Evolutionary conservation across 345 rosid genomes (phyloP), one percentile per base, ranked within the genome.

Genomic region (Arabidopsis suecica): DNA sequence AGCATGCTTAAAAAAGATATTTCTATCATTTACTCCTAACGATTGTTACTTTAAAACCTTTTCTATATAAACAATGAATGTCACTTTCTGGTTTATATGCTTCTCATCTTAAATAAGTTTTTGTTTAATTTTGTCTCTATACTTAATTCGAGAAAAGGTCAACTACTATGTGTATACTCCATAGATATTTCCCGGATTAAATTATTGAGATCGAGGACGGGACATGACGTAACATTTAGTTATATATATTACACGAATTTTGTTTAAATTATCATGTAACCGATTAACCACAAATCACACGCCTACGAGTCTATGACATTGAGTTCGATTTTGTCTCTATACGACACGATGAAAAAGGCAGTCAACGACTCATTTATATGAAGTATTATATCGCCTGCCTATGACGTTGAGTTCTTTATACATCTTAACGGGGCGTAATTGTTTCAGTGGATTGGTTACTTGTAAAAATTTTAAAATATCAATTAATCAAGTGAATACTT

Each of bases 141-240:
- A 14, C 41, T 33, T 34, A 51, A 75, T 67, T 40, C 22, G 50
- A 13, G 45, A 76, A 68, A 75, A 75, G 16, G 79, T 61, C 79
- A 76, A 61, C 69, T 33, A 22, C n/a, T 20, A 40, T 45, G 18
- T 60, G 38, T n/a, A 47, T 36, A 56, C 6, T 55, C 45, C 30
- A 16, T 58, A 48, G 11, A 59, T 75, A 59, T 67, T 40, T 50
- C 3, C 13, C 28, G 33, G 40, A 34, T 69, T 51, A 61, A 34
- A 61, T 18, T 30, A 68, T 53, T 61, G 47, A 47, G 33, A 51
- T 76, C 0, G 13, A 69, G 16, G 49, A 53, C 13, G 42, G 10
- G 50, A 61, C 64, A 68, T 76, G 75, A 69, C 74, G 64, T 61
- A 68, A 54, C 58, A 61, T 2, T 23, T 23, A 57, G 42, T 57